Evolutionary conservation across 2,329 filamentous ascomycete species (phyloP).

Genomic region (Claviceps maximensis): DNA sequence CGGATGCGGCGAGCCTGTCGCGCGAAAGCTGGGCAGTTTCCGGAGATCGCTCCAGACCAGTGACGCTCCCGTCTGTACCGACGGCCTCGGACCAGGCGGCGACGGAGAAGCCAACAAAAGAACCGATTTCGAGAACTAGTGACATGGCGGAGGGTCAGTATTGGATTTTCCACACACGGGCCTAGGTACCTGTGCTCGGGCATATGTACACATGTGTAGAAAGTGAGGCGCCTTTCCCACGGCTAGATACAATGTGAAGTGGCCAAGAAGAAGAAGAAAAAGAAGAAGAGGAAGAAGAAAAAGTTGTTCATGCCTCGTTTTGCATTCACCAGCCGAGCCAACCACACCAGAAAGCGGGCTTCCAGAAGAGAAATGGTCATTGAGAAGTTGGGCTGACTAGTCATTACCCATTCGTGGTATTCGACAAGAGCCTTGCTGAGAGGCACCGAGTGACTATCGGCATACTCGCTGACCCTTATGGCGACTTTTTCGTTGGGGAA

Average conservation of each 20-base stretch:
- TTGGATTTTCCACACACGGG: too few species aligned
- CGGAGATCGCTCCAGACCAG: slow-evolving; percentile 2
- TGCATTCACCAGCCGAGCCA: slow-evolving; percentile 1
- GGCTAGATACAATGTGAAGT: too few species aligned
- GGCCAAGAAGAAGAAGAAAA: neutral
- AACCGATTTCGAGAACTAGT: slow-evolving; percentile 3
- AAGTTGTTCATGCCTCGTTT: neutral
- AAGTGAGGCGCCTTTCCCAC: too few species aligned
- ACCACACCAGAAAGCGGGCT: slow-evolving; percentile 5
- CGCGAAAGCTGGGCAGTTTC: neutral
- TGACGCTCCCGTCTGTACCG: neutral
- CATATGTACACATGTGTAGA: too few species aligned
- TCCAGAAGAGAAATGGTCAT: slow-evolving; percentile 7
- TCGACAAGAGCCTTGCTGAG: neutral
- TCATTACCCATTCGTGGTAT: slow-evolving; percentile 5
- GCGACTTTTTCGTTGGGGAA: slow-evolving; percentile 6
- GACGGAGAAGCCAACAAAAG: slow-evolving; percentile 4
- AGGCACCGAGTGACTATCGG: slow-evolving; percentile 2
- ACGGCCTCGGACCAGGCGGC: slow-evolving; percentile 3
- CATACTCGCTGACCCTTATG: slow-evolving; percentile 6
- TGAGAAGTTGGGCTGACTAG: slow-evolving; percentile 3
- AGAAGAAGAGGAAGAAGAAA: neutral
- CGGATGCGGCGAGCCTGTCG: neutral
- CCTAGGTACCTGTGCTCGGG: too few species aligned
- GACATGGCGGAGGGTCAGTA: too few species aligned